These are phyloP conservation scores for Toxicodendron radicans DNA, from an alignment of 345 rosid genomes.

Conservation along the genomic window DNA sequence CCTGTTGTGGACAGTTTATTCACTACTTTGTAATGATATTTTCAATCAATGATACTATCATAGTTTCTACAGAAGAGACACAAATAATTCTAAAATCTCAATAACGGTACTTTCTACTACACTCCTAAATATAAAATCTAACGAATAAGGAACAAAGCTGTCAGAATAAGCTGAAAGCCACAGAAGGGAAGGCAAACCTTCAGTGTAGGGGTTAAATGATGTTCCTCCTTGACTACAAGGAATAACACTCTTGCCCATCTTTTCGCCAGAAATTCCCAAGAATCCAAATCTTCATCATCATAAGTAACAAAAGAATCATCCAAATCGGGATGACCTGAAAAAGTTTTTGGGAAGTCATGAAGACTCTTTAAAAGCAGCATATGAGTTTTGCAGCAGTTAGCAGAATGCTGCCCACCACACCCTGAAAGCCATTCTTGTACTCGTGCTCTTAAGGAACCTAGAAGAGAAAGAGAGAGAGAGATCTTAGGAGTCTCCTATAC, in stretches of 20 bases:
- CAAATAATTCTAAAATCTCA: not conserved
- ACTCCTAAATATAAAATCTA: not conserved
- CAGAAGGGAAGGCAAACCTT: slow-evolving; percentile 47
- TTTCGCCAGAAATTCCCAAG: slow-evolving; percentile 82
- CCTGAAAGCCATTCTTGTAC: slow-evolving; percentile 72
- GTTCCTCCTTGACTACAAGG: slow-evolving; percentile 49
- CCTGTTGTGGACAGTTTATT: no score
- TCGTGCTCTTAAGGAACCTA: slow-evolving; percentile 52
- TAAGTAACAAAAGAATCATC: slow-evolving; percentile 36
- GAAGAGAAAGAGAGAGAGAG: slow-evolving; percentile 12
- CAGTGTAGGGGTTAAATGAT: slow-evolving; percentile 46
- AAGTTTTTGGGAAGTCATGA: slow-evolving; percentile 54
- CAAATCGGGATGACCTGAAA: slow-evolving; percentile 32
- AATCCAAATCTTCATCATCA: slow-evolving; percentile 86
- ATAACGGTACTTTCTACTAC: not conserved
- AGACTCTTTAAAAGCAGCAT: slow-evolving; percentile 51
- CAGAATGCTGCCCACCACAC: slow-evolving; percentile 26
- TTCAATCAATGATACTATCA: no score
- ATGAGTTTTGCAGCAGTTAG: slow-evolving; percentile 24
- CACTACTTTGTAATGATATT: not conserved
- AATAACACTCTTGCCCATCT: slow-evolving; percentile 82
- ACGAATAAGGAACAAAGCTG: slow-evolving; percentile 1
- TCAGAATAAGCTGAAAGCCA: slow-evolving; percentile 8
- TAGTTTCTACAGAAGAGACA: no score
- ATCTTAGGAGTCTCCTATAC: not conserved